Conservation (phyloP, 208 protist species). For the Sergeia podlipaevii region DNA sequence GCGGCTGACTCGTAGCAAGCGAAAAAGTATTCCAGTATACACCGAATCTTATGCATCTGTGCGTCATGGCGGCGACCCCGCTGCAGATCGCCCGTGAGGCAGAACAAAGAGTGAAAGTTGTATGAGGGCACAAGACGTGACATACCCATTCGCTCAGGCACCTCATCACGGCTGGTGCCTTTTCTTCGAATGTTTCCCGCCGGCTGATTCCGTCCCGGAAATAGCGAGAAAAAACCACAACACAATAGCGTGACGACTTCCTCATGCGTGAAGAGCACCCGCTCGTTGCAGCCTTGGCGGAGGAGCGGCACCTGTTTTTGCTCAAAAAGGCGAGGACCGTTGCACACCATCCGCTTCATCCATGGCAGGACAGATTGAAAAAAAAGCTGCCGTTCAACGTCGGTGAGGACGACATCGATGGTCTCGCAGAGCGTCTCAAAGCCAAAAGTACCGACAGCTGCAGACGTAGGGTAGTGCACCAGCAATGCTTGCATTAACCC, state of each 20-base stretch:
- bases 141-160: too few relatives aligned
- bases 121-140: slow-evolving; percentile 26
- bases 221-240: slow-evolving; percentile 70
- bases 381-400: slow-evolving; percentile 25
- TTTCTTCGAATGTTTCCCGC: neutral
- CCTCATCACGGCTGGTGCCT: too few relatives aligned
- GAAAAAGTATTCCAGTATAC: slow-evolving; percentile 58
- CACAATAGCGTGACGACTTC: slow-evolving; percentile 37
- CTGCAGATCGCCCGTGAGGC: neutral
- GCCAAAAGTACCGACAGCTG: slow-evolving; percentile 1
- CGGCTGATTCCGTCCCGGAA: slow-evolving; percentile 22
- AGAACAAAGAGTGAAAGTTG: slow-evolving; percentile 58
- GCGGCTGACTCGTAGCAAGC: slow-evolving; percentile 13
- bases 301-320: slow-evolving; percentile 18
- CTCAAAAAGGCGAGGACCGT: slow-evolving; percentile 20
- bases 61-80: slow-evolving; percentile 14
- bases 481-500: slow-evolving; percentile 32
- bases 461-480: slow-evolving; percentile 4
- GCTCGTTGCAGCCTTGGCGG: slow-evolving; percentile 15
- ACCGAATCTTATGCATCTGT: slow-evolving; percentile 41
- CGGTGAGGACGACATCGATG: slow-evolving; percentile 19
- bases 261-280: slow-evolving; percentile 20
- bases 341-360: slow-evolving; percentile 37
- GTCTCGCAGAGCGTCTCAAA: slow-evolving; percentile 23
- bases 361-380: slow-evolving; percentile 51